These are phyloP conservation scores for Daldinia caldariorum DNA, from an alignment of 495 filamentous ascomycete genomes.

Conservation along the genomic window DNA sequence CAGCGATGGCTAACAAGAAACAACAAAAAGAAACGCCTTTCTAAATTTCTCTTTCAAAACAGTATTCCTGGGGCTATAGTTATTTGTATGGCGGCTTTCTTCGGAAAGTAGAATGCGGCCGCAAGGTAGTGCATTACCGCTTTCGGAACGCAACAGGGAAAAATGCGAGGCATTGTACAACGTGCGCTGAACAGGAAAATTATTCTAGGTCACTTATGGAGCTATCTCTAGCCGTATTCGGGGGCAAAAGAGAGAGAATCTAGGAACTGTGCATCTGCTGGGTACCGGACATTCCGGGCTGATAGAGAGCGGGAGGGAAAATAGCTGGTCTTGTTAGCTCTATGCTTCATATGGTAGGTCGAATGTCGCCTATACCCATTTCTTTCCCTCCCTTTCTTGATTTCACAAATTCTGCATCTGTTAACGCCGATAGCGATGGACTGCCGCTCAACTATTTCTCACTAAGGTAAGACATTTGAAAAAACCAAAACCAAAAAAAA, in stretches of 20 bases:
- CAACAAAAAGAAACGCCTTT: slow-evolving; percentile 42
- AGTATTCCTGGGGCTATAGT: slow-evolving; percentile 39
- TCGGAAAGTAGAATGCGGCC: slow-evolving; percentile 37
- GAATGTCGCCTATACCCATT: neutral
- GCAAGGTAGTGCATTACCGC: slow-evolving; percentile 41
- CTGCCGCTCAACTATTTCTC: slow-evolving; percentile 22
- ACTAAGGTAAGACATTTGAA: slow-evolving; percentile 35
- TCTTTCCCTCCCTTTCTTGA: slow-evolving; percentile 4
- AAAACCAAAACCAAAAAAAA: slow-evolving; percentile 16
- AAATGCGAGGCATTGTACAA: slow-evolving; percentile 27
- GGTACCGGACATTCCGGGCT: slow-evolving; percentile 44
- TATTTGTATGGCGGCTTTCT: slow-evolving; percentile 48
- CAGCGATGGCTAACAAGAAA: slow-evolving; percentile 17
- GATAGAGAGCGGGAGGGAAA: slow-evolving; percentile 9
- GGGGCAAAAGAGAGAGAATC: slow-evolving; percentile 30
- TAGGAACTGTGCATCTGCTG: slow-evolving; percentile 28
- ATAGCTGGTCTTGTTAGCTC: slow-evolving; percentile 10
- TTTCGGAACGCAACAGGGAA: slow-evolving; percentile 44
- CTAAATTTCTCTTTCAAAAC: slow-evolving; percentile 32
- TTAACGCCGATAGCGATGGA: slow-evolving; percentile 15
- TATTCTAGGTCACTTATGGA: slow-evolving; percentile 41
- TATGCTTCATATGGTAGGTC: neutral
- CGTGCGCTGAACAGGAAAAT: slow-evolving; percentile 23
- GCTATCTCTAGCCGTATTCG: slow-evolving; percentile 43
- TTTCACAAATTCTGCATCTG: slow-evolving; percentile 1